phyloP scores from a whole-genome alignment of 2,329 filamentous ascomycete genomes.

The Arthroderma uncinatum region DNA sequence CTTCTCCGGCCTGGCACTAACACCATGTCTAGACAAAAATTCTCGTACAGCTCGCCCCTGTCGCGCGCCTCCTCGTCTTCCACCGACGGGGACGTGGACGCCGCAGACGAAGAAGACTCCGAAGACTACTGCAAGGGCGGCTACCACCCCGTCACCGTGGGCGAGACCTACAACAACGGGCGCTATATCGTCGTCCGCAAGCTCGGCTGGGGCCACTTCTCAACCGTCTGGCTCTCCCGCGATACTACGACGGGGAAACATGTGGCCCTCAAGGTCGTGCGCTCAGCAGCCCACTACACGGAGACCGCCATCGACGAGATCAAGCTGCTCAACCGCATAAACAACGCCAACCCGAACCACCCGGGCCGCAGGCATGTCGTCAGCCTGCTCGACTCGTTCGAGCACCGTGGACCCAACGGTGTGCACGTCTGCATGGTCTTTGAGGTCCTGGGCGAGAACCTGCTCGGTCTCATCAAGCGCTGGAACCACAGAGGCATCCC shows the following conservation, averaged over 20 bases:
- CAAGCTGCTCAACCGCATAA: constrained; percentile 93
- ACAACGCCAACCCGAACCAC: constrained; percentile 87
- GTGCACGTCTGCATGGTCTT: constrained; percentile 99
- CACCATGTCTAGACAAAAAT: not conserved
- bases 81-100: constrained; percentile 79
- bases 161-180: constrained; percentile 94
- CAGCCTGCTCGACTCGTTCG: constrained; percentile 89
- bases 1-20: not conserved
- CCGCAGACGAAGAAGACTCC: constrained; percentile 94
- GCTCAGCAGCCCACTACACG: constrained; percentile 95
- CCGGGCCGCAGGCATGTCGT: constrained; percentile 92
- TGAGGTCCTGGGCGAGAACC: constrained; percentile 89
- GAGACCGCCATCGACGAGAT: constrained; percentile 99
- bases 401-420: constrained; percentile 93
- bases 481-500: constrained; percentile 98
- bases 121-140: constrained; percentile 99
- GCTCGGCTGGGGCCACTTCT: constrained; percentile 96
- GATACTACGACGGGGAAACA: constrained; percentile 87
- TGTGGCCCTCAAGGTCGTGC: constrained; percentile 94
- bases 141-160: constrained; percentile 88
- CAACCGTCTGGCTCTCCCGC: constrained; percentile 77
- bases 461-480: constrained; percentile 89
- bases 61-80: constrained; percentile 62
- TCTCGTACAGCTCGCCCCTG: constrained; percentile 26
- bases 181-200: constrained; percentile 95